Conservation (phyloP, 768 basidiomycete genomes). For the Tricholoma sp. region DNA sequence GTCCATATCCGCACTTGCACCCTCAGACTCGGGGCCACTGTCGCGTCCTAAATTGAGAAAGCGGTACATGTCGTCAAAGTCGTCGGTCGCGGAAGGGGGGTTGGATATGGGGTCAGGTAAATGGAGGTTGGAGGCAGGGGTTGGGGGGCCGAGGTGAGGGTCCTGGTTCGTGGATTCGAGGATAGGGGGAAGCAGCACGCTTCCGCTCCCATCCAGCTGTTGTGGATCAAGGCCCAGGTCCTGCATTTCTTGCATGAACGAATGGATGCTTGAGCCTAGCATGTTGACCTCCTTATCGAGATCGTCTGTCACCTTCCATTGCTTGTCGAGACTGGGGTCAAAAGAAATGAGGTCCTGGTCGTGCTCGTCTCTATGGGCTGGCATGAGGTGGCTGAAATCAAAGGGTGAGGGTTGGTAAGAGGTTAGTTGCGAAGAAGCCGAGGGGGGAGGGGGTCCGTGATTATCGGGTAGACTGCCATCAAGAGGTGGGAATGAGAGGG, state of each 20-base stretch:
- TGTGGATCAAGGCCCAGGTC: constrained; percentile 10
- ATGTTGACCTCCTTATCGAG: constrained; percentile 72
- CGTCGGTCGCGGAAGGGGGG: not conserved
- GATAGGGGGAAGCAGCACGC: constrained; percentile 4
- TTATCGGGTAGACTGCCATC: constrained; percentile 20
- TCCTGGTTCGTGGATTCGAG: not conserved
- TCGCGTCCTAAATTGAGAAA: not conserved
- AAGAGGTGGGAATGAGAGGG: constrained; percentile 33
- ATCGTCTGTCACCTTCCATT: constrained; percentile 55
- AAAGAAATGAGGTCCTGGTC: constrained; percentile 28
- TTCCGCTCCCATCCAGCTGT: constrained; percentile 1
- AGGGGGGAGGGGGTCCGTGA: constrained; percentile 6
- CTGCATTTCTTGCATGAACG: constrained; percentile 46
- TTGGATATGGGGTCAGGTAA: not conserved
- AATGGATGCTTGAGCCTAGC: constrained; percentile 62
- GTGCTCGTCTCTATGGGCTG: constrained; percentile 11
- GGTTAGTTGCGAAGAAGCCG: constrained; percentile 21
- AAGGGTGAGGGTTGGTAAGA: constrained; percentile 29
- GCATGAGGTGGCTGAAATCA: constrained; percentile 24
- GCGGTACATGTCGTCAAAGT: not conserved
- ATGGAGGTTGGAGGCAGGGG: not conserved
- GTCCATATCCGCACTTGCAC: not conserved
- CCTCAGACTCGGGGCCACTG: not conserved
- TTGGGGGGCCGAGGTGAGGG: not conserved
- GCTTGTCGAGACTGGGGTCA: constrained; percentile 12